Base-by-base conservation (phyloP, 1,139 yeast genomes). In the Yarrowia galli region DNA sequence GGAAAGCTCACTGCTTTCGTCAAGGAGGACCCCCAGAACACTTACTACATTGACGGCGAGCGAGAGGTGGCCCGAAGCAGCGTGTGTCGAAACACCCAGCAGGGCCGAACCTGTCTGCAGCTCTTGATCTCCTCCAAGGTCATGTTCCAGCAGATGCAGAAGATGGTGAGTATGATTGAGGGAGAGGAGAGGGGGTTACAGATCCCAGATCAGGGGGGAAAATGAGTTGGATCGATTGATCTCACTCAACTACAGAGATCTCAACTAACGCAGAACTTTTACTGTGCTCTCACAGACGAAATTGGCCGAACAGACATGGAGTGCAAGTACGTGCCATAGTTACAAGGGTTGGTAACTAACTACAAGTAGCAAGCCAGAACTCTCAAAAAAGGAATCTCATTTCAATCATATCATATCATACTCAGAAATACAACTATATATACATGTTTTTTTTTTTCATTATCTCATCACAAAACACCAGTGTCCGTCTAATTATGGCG, bases 1-100 rank as follows among this genome's bases (percentile, higher is more conserved):
- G 66, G 56, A 10, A 61, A 61, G 18, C 56, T 61, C 20, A 61
- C 66, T 3, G 66, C 66, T 2, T 61, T 61, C 25, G 56, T 61
- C 38, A 61, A 61, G 66, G 66, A 61, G 66, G 66, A 61, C n/a
- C 66, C 66, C 18, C 66, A 61, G 25, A 61, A 61, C 56, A 61
- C 66, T 1, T 61, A 61, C 45, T 61, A 22, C 66, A 61, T 61
- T 22, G 66, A 61, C 13, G 66, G 66, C 35, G 66, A 61, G 46
- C 66, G 66, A 5, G 66, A 61, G 25, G 56, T 46, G 13, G 56
- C 54, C 12, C 66, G 66, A 36, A 46, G 56, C 54, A 46, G 56
- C 28, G 66, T 61, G 45, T 61, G 66, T 28, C 42, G 66, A 22
- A 61, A 61, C 66, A 61, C 66, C 45, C 66, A 61, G 46, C 54